Evolutionary conservation across 1,284 basidiomycete genomes (phyloP), one percentile per base, ranked within the genome.

Genomic region (Coniferiporia weirii): DNA sequence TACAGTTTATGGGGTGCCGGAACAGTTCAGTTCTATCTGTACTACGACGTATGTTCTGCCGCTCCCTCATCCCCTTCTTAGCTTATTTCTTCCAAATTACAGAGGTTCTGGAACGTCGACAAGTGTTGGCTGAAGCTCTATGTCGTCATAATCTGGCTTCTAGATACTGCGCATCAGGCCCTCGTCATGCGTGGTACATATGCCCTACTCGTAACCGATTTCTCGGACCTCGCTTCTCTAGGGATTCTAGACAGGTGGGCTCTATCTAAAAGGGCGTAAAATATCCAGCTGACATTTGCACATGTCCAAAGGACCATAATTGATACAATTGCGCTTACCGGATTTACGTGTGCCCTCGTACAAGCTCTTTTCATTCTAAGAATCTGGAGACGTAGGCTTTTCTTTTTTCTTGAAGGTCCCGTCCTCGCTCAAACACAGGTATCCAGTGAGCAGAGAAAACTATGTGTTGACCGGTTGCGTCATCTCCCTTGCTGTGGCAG

Each of bases 141-240:
- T 27, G 54, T 56, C 15, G 20, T 60, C 34, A 17, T 60, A 4
- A 17, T 60, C 13, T 56, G 54, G 51, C 36, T 50, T 13, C 52
- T 61, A 4, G 56, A 57, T 38, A 54, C 56, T 15, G 34, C 46
- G 4, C 56, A 61, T 32, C 60, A 58, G n/a, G 47, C 40, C 13
- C 15, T 61, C 38, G 32, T 61, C 19, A 46, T 36, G 8, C 57
- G 43, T 10, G 32, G 22, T 19, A 22, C 56, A 20, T 58, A 61
- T 36, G 52, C 48, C 12, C 27, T 38, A 20, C 54, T 61, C 46
- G 36, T 61, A 6, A 58, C 35, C 15, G 22, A 54, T 13, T 60
- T 40, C 44, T 54, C 47, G 10, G 32, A 60, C 32, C 3, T 51
- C 17, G 13, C 27, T 4, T 56, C 34, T 38, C 35, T 60, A 7